phyloP scores from a whole-genome alignment of 805 yeast genomes.

The Ogataea kodamae region DNA sequence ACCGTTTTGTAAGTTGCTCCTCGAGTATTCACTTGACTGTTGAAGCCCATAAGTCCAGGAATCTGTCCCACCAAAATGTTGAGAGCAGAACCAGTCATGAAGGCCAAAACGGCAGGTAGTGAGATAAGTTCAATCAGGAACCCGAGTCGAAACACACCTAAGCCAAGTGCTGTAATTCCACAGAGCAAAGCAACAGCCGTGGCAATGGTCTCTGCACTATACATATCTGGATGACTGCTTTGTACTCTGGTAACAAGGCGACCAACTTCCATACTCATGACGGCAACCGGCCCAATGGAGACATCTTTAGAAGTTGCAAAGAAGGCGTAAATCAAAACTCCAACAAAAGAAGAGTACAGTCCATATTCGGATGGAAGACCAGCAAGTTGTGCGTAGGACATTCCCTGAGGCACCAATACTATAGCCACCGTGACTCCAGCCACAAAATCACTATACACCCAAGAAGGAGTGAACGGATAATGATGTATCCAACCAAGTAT shows the following conservation, averaged over 20 bases:
- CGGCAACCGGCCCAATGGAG: conserved; percentile 95
- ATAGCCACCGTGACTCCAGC: conserved; percentile 94
- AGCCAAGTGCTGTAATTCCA: conserved; percentile 80
- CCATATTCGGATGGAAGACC: conserved; percentile 81
- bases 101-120: conserved; percentile 88
- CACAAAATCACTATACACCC: conserved; percentile 79
- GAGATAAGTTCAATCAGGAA: conserved; percentile 87
- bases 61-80: conserved; percentile 81
- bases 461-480: conserved; percentile 57
- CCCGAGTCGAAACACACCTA: conserved; percentile 81
- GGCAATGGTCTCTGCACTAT: conserved; percentile 72
- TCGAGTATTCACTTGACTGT: conserved; percentile 65
- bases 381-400: conserved; percentile 92
- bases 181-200: conserved; percentile 74
- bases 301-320: conserved; percentile 96
- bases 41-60: conserved; percentile 80
- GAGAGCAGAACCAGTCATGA: conserved; percentile 93
- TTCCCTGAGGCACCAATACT: conserved; percentile 90
- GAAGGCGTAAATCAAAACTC: conserved; percentile 82
- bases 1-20: conserved; percentile 65
- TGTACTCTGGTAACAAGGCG: conserved; percentile 69
- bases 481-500: conserved; percentile 79
- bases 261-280: conserved; percentile 83
- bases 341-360: conserved; percentile 85
- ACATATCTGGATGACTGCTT: conserved; percentile 33